These are phyloP conservation scores for Starmerella potacharoeniae DNA, from an alignment of 805 yeast genomes.

Conservation along the genomic window DNA sequence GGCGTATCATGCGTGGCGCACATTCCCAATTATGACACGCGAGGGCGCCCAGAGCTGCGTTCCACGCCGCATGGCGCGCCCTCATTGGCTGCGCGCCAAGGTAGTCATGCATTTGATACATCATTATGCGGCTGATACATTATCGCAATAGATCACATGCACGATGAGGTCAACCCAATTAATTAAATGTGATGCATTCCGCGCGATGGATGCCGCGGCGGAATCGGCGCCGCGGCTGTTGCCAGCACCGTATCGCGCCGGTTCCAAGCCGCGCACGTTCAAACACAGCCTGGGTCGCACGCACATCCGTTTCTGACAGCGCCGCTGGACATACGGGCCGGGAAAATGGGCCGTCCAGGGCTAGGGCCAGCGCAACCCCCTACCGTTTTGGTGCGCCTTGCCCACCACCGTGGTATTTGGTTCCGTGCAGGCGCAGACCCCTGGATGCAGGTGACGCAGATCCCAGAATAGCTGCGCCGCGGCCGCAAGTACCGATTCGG, in stretches of 20 bases:
- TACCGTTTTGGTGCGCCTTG: background rate
- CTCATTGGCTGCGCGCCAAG: background rate
- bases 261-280: too few relatives aligned
- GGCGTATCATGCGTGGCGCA: background rate
- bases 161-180: background rate
- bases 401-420: background rate
- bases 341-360: background rate
- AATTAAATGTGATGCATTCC: background rate
- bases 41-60: background rate
- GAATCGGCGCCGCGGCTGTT: too few relatives aligned
- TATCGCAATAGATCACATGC: constrained; percentile 2
- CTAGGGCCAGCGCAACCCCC: background rate
- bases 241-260: too few relatives aligned
- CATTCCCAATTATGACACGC: background rate
- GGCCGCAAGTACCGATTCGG: too few relatives aligned
- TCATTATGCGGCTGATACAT: background rate
- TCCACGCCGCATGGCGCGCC: background rate
- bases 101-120: background rate
- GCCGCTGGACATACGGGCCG: background rate
- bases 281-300: too few relatives aligned
- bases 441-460: background rate
- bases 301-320: too few relatives aligned
- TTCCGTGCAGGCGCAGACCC: background rate
- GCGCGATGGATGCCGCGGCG: too few relatives aligned
- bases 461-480: background rate